Percentiles rank a stretch among this genome's conserved stretches.
phyloP scores from a whole-genome alignment of 257 asterid species.

The Striga asiatica region DNA sequence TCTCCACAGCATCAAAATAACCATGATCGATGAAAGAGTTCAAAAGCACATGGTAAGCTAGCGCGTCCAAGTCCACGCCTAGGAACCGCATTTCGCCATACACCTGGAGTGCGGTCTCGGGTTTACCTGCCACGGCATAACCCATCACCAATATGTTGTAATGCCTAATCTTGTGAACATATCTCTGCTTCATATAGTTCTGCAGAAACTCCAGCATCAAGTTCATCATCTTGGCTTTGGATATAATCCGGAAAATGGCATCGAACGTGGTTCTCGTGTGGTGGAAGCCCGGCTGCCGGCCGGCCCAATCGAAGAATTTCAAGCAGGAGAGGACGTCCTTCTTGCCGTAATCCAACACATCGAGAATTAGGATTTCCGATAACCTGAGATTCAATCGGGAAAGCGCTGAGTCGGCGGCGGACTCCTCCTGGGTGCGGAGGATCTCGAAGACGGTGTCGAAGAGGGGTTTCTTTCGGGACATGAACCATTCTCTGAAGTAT shows the following conservation, averaged over 20 bases:
- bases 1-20: slow-evolving; percentile 37
- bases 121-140: slow-evolving; percentile 61
- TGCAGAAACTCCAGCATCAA: slow-evolving; percentile 48
- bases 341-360: slow-evolving; percentile 39
- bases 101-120: slow-evolving; percentile 56
- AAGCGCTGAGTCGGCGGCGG: slow-evolving; percentile 32
- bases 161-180: slow-evolving; percentile 21
- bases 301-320: slow-evolving; percentile 95
- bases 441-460: slow-evolving; percentile 45
- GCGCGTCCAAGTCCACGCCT: slow-evolving; percentile 56
- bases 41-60: slow-evolving; percentile 57
- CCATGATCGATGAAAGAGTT: slow-evolving; percentile 64
- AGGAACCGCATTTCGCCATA: slow-evolving; percentile 70
- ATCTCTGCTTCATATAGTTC: slow-evolving; percentile 23
- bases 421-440: slow-evolving; percentile 40
- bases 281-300: slow-evolving; percentile 54
- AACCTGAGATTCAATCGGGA: slow-evolving; percentile 40
- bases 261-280: slow-evolving; percentile 59
- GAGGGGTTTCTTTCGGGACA: slow-evolving; percentile 37
- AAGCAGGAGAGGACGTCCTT: slow-evolving; percentile 56
- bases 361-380: slow-evolving; percentile 40
- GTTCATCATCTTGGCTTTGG: slow-evolving; percentile 38
- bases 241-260: slow-evolving; percentile 50
- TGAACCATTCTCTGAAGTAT: slow-evolving; percentile 62
- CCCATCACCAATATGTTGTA: slow-evolving; percentile 58